Evolutionary conservation across 495 filamentous ascomycete species (phyloP).

Genomic region (Aspergillus bertholletiae): DNA sequence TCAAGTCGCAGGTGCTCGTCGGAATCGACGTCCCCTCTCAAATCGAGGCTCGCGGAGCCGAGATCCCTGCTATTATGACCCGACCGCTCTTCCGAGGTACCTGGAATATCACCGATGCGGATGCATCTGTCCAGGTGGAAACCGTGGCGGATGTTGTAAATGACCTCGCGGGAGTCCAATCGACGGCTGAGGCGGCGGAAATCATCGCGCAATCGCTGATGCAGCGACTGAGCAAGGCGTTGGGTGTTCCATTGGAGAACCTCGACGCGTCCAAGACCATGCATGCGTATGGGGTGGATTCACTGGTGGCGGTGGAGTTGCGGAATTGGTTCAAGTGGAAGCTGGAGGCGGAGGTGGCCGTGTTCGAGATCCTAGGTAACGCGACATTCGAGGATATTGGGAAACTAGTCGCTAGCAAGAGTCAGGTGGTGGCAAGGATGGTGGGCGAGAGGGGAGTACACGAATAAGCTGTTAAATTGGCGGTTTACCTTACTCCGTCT

Average conservation of each 20-base stretch:
- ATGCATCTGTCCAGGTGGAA: not conserved
- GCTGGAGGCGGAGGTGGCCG: conserved; percentile 29
- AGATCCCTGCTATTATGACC: not conserved
- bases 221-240: conserved; percentile 27
- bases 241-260: conserved; percentile 31
- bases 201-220: conserved; percentile 10
- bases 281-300: conserved; percentile 38
- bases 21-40: not conserved
- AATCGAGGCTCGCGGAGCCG: not conserved
- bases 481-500: too few relatives aligned
- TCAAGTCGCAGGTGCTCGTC: conserved; percentile 22
- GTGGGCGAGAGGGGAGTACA: too few relatives aligned
- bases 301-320: conserved; percentile 48
- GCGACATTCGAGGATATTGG: conserved; percentile 1
- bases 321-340: conserved; percentile 44
- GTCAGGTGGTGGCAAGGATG: not conserved
- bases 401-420: not conserved
- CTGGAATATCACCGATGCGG: not conserved
- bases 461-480: too few relatives aligned
- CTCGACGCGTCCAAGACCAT: conserved; percentile 29
- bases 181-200: not conserved
- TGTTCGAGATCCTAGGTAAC: conserved; percentile 39
- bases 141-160: not conserved
- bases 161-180: not conserved
- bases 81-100: not conserved